phyloP scores from a whole-genome alignment of 208 protist species.

The Pavlovales sp. region DNA sequence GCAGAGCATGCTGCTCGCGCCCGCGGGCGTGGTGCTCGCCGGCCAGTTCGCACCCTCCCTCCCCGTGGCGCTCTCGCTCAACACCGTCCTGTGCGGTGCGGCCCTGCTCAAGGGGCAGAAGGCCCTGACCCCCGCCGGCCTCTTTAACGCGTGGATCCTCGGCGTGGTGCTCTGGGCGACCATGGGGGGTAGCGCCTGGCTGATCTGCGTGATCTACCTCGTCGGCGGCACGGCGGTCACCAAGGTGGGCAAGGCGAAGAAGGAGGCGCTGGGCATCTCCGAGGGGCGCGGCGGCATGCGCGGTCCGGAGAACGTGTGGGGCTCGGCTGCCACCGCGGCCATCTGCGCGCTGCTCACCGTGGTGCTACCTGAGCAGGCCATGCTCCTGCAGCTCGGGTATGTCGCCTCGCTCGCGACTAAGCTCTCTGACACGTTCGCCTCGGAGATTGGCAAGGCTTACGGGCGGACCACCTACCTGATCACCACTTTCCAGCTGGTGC shows the following conservation, averaged over 20 bases:
- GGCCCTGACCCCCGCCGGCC: background rate
- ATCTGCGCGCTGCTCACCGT: constrained; percentile 4
- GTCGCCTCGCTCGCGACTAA: constrained; percentile 24
- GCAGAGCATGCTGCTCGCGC: no score
- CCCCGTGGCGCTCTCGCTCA: background rate
- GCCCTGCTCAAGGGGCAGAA: background rate
- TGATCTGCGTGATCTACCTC: background rate
- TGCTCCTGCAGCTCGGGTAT: background rate
- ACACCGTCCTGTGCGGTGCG: background rate
- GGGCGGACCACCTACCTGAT: constrained; percentile 34
- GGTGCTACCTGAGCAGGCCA: background rate
- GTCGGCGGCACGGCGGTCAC: constrained; percentile 4
- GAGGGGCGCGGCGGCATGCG: constrained; percentile 29
- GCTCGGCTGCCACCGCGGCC: constrained; percentile 1
- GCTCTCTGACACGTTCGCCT: constrained; percentile 7
- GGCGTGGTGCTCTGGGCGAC: constrained; percentile 21
- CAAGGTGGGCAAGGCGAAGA: constrained; percentile 9
- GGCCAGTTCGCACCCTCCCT: no score
- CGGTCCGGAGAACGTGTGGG: constrained; percentile 44
- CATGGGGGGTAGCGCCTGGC: background rate
- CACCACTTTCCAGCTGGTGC: constrained; percentile 27
- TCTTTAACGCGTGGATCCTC: constrained; percentile 10
- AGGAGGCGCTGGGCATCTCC: constrained; percentile 37
- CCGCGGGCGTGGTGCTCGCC: no score
- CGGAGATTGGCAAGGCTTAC: constrained; percentile 40